Evolutionary conservation across 805 yeast genomes (phyloP).

Genomic region (Blastobotrys robertii): DNA sequence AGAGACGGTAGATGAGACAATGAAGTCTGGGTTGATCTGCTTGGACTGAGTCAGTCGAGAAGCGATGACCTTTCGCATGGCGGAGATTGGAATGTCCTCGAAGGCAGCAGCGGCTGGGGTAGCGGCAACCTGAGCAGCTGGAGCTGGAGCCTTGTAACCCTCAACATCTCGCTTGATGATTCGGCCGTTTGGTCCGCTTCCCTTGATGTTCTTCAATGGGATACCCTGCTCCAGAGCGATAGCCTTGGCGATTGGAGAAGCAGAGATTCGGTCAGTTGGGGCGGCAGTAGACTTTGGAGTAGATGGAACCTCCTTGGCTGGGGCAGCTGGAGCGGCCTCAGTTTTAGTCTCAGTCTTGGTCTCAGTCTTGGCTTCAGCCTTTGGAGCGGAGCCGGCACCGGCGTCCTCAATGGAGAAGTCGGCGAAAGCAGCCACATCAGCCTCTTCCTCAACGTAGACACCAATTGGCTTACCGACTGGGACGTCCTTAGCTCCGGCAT

Average conservation of each 20-base stretch:
- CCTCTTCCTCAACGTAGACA: slow-evolving; percentile 82
- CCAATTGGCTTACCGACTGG: slow-evolving; percentile 96
- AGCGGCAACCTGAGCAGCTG: slow-evolving; percentile 33
- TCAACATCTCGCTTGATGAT: slow-evolving; percentile 88
- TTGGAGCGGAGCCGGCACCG: slow-evolving; percentile 33
- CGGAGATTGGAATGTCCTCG: slow-evolving; percentile 77
- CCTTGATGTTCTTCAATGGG: slow-evolving; percentile 72
- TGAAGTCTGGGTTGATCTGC: slow-evolving; percentile 81
- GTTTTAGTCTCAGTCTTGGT: slow-evolving; percentile 3
- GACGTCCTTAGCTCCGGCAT: slow-evolving; percentile 78
- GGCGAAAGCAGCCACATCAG: slow-evolving; percentile 79
- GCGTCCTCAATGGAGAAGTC: slow-evolving; percentile 80
- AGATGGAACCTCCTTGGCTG: slow-evolving; percentile 21
- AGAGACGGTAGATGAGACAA: slow-evolving; percentile 77
- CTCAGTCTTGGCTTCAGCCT: slow-evolving; percentile 29
- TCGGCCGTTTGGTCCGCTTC: slow-evolving; percentile 94
- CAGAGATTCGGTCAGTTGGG: slow-evolving; percentile 60
- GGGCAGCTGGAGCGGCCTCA: slow-evolving; percentile 4
- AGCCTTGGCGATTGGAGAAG: slow-evolving; percentile 91
- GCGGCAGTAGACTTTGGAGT: slow-evolving; percentile 31
- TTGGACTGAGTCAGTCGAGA: slow-evolving; percentile 79
- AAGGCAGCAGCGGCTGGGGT: slow-evolving; percentile 48
- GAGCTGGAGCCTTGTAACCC: slow-evolving; percentile 41
- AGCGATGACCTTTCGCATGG: slow-evolving; percentile 92
- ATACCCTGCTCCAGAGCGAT: slow-evolving; percentile 89